Base-by-base conservation (phyloP, 2,329 filamentous ascomycete genomes). In the Pseudogymnoascus sp. region DNA sequence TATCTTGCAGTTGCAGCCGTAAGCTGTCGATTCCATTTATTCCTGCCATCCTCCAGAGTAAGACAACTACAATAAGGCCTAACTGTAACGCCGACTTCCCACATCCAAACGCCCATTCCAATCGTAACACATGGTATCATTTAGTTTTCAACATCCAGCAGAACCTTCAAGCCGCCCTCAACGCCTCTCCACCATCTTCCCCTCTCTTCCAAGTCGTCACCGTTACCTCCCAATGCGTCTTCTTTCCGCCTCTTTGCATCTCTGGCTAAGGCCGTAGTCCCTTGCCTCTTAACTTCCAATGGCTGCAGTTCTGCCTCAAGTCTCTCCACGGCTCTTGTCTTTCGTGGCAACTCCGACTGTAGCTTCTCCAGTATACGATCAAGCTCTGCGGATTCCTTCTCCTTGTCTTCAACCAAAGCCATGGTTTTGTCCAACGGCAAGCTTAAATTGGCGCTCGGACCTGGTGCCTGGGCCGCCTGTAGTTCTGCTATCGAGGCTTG, bases 111-210 rank as follows among this genome's bases (percentile, higher is more conserved):
- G n/a, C n/a, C 28, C 8, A 16, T 45, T 64, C 62, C 62, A 41
- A 43, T 60, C 19, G 21, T 60, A 19, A 28, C 54, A 31, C n/a
- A 62, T 31, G 60, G 60, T 61, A 61, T 61, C 60, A 61, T 43
- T 68, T 62, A 78, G 45, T 72, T 74, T 69, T 82, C 75, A 14
- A 86, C 78, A 68, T 86, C 85, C 69, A 92, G 72, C 76, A 90
- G 85, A 65, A 83, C 80, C 71, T 78, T 85, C 73, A 92, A 74
- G 13, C 77, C 82, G 7, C 78, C 77, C 72, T 92, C 89, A n/a
- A 85, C 85, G 16, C 86, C 87, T 68, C 85, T 83, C 76, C 87
- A 86, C 90, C 90, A 93, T 68, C 89, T 80, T 5, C 88, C 90
- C 69, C 86, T 82, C 75, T 90, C 87, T 73, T 93, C 90, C 34